Evolutionary conservation across 2,329 filamentous ascomycete genomes (phyloP).

Genomic region (Alternaria incomplexa): DNA sequence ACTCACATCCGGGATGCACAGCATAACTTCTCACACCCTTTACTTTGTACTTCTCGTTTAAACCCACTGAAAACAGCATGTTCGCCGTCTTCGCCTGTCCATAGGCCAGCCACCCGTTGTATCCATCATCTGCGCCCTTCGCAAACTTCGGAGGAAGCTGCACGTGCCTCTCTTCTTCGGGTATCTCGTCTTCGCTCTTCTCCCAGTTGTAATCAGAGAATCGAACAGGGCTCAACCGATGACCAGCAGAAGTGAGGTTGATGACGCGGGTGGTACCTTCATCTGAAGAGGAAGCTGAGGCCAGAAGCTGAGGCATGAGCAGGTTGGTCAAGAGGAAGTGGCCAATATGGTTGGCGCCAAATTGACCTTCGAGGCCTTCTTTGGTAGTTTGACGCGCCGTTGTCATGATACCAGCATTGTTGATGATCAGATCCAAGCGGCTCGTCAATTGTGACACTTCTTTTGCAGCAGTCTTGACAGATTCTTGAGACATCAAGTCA

Average conservation of each 20-base stretch:
- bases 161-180: slow-evolving; percentile 30
- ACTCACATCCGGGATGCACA: slow-evolving; percentile 44
- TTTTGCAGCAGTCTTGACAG: slow-evolving; percentile 45
- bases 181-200: slow-evolving; percentile 26
- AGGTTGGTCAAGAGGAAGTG: slow-evolving; percentile 55
- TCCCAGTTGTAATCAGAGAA: slow-evolving; percentile 56
- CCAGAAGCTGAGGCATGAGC: slow-evolving; percentile 49
- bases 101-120: slow-evolving; percentile 38
- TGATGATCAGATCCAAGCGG: slow-evolving; percentile 53
- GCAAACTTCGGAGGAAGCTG: slow-evolving; percentile 27
- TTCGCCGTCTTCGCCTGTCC: slow-evolving; percentile 43
- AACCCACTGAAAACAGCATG: slow-evolving; percentile 35
- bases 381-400: slow-evolving; percentile 37
- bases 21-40: slow-evolving; percentile 39
- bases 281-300: slow-evolving; percentile 40
- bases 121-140: slow-evolving; percentile 20
- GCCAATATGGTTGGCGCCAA: slow-evolving; percentile 57
- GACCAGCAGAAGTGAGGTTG: slow-evolving; percentile 39
- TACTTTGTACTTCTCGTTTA: slow-evolving; percentile 23
- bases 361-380: slow-evolving; percentile 57
- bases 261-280: slow-evolving; percentile 32
- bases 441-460: slow-evolving; percentile 32
- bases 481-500: slow-evolving; percentile 50
- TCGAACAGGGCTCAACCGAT: slow-evolving; percentile 37
- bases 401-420: slow-evolving; percentile 53